A percentile compares a stretch with the other conserved stretches of the same genome.
phyloP scores from a whole-genome alignment of 2,329 filamentous ascomycete genomes.

The Aspergillus quadrilineatus region DNA sequence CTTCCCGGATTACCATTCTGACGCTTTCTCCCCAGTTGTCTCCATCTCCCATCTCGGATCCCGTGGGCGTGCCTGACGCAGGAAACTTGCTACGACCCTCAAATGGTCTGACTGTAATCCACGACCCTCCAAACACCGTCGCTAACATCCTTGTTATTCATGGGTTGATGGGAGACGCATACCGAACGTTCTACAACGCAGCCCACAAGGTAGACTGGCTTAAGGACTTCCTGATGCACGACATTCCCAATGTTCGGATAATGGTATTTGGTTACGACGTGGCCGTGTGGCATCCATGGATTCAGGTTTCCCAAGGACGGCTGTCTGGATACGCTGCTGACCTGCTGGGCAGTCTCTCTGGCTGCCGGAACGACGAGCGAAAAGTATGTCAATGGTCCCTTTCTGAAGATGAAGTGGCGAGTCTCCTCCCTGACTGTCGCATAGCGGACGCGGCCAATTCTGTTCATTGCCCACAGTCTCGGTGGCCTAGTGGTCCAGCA shows the following conservation, averaged over 20 bases:
- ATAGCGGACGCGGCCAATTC: conserved; percentile 19
- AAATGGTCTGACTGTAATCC: neutral
- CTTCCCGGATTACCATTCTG: too few relatives aligned
- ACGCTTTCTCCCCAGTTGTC: too few relatives aligned
- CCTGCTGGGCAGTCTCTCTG: conserved; percentile 39
- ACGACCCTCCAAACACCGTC: neutral
- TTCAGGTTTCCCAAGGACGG: neutral
- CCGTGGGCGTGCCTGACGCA: neutral
- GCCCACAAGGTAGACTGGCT: neutral
- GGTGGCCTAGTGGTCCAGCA: conserved; percentile 38
- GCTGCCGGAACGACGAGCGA: neutral
- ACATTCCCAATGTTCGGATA: neutral
- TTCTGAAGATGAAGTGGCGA: conserved; percentile 12
- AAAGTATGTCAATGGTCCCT: conserved; percentile 3
- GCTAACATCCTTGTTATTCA: neutral
- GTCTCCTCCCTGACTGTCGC: neutral
- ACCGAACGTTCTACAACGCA: neutral
- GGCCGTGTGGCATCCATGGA: neutral
- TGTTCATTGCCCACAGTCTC: conserved; percentile 31
- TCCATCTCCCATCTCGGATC: neutral
- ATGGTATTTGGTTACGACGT: neutral
- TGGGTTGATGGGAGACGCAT: neutral
- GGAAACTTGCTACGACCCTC: neutral
- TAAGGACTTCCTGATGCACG: neutral
- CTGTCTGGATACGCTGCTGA: conserved; percentile 27